Evolutionary conservation across 495 filamentous ascomycete species (phyloP), one percentile per base, ranked within the genome.

Genomic region (Venustampulla echinocandica): DNA sequence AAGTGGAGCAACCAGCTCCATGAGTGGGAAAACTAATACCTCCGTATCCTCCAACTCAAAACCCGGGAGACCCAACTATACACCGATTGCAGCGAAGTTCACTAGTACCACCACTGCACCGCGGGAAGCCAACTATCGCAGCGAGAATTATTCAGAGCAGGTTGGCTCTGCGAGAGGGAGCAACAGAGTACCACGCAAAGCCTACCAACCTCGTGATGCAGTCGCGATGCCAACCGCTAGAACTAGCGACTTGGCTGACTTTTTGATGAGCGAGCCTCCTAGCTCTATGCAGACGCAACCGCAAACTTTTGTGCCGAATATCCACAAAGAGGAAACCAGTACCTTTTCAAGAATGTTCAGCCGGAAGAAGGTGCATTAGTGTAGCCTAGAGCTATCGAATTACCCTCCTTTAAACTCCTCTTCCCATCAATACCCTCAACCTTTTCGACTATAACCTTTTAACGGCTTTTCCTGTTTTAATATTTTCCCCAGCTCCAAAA

Each of bases 231-330:
- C 47, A 7, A 33, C 41, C 15, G 41, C 21, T 10, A 32, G 52
- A 33, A 88, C 84, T 2, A 77, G 76, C 32, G 86, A 89, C 23
- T 63, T 94, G 44, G 86, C 87, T 2, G 82, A 85, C 52, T 93
- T 94, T 61, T 65, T 95, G 11, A 78, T 74, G 32, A 84, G 82
- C 18, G 85, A 74, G 15, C 86, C 87, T n/a, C 84, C 85, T 1
- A 64, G 22, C 28, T 45, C 14, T 20, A 36, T 30, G 20, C 39
- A 47, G 11, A 34, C 51, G 4, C 44, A 58, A 34, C 55, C 55
- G 9, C 44, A 52, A 18, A 51, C 51, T 18, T 58, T 58, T 20
- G 23, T 41, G 21, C 55, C 52, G 5, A 49, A 47, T 10, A 1
- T 54, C 7, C 55, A 54, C 20, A 58, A 54, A 32, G 55, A 58